Evolutionary conservation across 108 stramenopile species (phyloP), one percentile per base, ranked within the genome.

Genomic region (Pseudonitzschia multiseries): DNA sequence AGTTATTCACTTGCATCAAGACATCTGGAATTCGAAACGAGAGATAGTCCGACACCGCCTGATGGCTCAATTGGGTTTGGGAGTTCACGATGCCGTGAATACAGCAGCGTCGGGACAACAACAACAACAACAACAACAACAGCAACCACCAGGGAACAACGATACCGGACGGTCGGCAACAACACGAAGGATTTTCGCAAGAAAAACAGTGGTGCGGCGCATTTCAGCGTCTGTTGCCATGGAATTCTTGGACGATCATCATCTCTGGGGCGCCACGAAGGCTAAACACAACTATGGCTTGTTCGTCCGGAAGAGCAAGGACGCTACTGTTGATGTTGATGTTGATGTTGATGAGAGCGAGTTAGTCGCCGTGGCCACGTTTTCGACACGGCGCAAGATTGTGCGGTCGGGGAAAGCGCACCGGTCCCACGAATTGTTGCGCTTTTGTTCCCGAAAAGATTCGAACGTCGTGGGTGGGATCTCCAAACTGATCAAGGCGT

Each of bases 1-100:
- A 62, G 22, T 89, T 8, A 80, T 89, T 50, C 90, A 91, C 68
- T 68, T 91, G 28, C 88, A 89, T 77, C 81, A 89, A 83, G 90
- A 91, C 68, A 78, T 84, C 13, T 91, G 90, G 90, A 53, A 78
- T 18, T 61, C 63, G 32, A 77, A 81, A 59, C 65, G 68, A 4
- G 40, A 65, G 8, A 87, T 91, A 42, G 85, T 87, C 0, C 29
- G 81, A 66, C 68, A 77, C 65, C 83, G 90, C 17, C 61, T 91
- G 43, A 60, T 75, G 78, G 80, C 75, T 57, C 81, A 63, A 83
- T 67, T 33, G 40, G 62, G 84, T 0, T 32, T 43, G 42, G 71
- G 71, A 31, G 13, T 43, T 20, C 54, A 24, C 2, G 32, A 32
- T 43, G 3, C 18, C 22, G 15, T 6, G 8, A 29, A 2, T 2